A percentile compares a stretch with the other conserved stretches of the same genome.
Conservation (phyloP, 352 stramenopile genomes). For the Phytophthora pseudosyringae region DNA sequence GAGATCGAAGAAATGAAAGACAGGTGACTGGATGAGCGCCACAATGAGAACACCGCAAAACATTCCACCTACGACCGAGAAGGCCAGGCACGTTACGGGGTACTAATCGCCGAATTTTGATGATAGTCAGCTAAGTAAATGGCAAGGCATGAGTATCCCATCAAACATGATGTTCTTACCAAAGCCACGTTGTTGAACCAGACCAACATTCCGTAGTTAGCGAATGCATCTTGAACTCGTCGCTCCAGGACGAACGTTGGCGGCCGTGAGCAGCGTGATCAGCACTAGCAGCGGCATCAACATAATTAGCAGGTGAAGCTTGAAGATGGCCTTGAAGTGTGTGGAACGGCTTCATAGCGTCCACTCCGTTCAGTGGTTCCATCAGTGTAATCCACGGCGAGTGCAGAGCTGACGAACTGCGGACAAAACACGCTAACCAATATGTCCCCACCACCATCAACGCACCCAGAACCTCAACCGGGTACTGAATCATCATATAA, state of each 20-base stretch:
- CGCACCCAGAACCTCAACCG: constrained; percentile 64
- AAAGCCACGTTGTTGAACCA: constrained; percentile 77
- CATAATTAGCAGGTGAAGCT: constrained; percentile 63
- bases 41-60: constrained; percentile 75
- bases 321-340: constrained; percentile 86
- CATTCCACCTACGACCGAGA: constrained; percentile 69
- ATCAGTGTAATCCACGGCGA: constrained; percentile 81
- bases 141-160: not conserved
- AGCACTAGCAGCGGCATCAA: constrained; percentile 64
- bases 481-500: constrained; percentile 72
- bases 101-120: constrained; percentile 70
- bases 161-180: constrained; percentile 39
- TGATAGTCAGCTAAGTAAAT: not conserved
- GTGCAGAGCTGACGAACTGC: constrained; percentile 72
- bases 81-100: constrained; percentile 67
- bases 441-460: constrained; percentile 75
- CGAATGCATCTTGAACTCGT: constrained; percentile 62
- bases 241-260: constrained; percentile 77
- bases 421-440: constrained; percentile 69
- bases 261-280: constrained; percentile 65
- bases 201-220: constrained; percentile 74
- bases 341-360: constrained; percentile 78
- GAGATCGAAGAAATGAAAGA: constrained; percentile 79
- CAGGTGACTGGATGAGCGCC: constrained; percentile 75
- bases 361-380: constrained; percentile 73